A percentile compares a stretch with the other conserved stretches of the same genome.
phyloP scores from a whole-genome alignment of 495 filamentous ascomycete species.

The Penicillium odoratum region DNA sequence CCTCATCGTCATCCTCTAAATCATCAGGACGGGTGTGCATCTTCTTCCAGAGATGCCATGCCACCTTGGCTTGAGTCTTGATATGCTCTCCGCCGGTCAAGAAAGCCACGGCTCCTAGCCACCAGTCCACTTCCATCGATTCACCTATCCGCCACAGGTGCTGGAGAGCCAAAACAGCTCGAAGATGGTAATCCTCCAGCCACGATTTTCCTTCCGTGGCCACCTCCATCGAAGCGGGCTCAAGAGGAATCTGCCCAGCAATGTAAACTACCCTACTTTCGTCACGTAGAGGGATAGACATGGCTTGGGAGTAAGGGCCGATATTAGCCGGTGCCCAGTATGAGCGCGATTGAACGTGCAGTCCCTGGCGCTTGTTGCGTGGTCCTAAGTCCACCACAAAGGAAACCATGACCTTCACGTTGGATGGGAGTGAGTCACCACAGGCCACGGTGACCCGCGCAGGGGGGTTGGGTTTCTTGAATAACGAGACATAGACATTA shows the following conservation, averaged over 20 bases:
- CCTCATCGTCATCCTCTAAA: conserved; percentile 34
- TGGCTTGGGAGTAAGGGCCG: conserved; percentile 93
- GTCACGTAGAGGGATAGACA: conserved; percentile 53
- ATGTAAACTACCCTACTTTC: conserved; percentile 53
- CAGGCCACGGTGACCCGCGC: conserved; percentile 81
- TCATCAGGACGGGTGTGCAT: conserved; percentile 37
- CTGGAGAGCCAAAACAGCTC: conserved; percentile 71
- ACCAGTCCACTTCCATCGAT: conserved; percentile 70
- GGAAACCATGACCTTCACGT: conserved; percentile 62
- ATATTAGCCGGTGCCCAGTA: conserved; percentile 99
- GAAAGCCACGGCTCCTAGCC: conserved; percentile 72
- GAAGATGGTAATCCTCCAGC: conserved; percentile 38
- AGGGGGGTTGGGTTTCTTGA: conserved; percentile 77
- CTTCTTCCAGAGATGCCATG: conserved; percentile 52
- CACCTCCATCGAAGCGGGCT: conserved; percentile 76
- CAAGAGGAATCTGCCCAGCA: conserved; percentile 89
- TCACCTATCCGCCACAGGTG: conserved; percentile 85
- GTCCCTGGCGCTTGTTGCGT: conserved; percentile 45
- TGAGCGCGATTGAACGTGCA: conserved; percentile 90
- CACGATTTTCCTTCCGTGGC: conserved; percentile 19
- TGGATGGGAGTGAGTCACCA: conserved; percentile 58
- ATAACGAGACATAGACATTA: conserved; percentile 64
- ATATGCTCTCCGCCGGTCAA: conserved; percentile 43
- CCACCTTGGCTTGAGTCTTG: conserved; percentile 39
- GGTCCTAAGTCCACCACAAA: conserved; percentile 43